phyloP scores from a whole-genome alignment of 208 protist genomes.

The Trypanosoma avium region DNA sequence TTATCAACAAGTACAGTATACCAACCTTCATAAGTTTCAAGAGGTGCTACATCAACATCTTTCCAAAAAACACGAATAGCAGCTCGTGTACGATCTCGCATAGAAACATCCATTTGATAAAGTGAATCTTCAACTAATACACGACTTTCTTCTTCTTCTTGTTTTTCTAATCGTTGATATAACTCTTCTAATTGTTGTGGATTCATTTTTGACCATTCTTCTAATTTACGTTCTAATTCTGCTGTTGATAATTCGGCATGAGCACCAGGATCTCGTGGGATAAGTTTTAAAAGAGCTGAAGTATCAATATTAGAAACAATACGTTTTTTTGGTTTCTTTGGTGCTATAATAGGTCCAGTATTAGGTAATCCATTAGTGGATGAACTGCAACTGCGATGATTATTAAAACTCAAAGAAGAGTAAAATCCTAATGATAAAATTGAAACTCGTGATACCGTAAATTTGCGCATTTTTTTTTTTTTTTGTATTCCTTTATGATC shows the following conservation, averaged over 20 bases:
- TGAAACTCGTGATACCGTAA: not conserved
- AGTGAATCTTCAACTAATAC: slow-evolving; percentile 85
- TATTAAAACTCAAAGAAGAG: not conserved
- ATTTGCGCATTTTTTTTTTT: slow-evolving; percentile 5
- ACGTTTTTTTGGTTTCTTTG: slow-evolving; percentile 60
- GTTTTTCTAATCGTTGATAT: slow-evolving; percentile 50
- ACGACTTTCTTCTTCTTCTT: slow-evolving; percentile 71
- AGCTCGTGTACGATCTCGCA: slow-evolving; percentile 54
- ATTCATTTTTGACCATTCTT: slow-evolving; percentile 71
- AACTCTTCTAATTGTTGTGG: slow-evolving; percentile 72
- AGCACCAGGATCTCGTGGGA: slow-evolving; percentile 79
- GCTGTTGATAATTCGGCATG: slow-evolving; percentile 82
- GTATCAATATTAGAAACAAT: slow-evolving; percentile 60
- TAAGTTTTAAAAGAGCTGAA: slow-evolving; percentile 48
- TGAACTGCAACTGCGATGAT: too few species aligned
- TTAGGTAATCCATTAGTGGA: not conserved
- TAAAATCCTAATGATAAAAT: slow-evolving; percentile 4
- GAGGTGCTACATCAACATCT: slow-evolving; percentile 71
- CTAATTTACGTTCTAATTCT: slow-evolving; percentile 83
- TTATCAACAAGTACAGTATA: slow-evolving; percentile 87
- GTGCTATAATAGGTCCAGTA: slow-evolving; percentile 42
- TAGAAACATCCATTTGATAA: slow-evolving; percentile 91
- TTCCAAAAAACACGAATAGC: slow-evolving; percentile 88
- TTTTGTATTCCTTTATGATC: not conserved
- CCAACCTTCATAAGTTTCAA: slow-evolving; percentile 68